phyloP scores from a whole-genome alignment of 176 grass and related monocot genomes.

The Phoenix dactylifera region DNA sequence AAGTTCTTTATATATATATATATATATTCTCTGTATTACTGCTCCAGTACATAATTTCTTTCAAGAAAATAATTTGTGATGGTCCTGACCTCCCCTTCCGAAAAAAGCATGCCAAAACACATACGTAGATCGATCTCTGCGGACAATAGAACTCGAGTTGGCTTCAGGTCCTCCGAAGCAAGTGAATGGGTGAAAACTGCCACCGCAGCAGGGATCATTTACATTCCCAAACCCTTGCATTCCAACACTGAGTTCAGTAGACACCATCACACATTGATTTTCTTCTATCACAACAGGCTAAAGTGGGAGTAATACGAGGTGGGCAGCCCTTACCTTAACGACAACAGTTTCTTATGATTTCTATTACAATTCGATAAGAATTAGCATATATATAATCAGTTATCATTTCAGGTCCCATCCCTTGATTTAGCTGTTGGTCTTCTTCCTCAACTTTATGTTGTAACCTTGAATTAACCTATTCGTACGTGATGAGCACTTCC shows the following conservation, averaged over 20 bases:
- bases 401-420: constrained; percentile 30
- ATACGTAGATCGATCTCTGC: constrained; percentile 61
- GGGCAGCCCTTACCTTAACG: constrained; percentile 33
- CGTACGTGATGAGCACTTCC: constrained; percentile 36
- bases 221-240: constrained; percentile 50
- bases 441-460: constrained; percentile 51
- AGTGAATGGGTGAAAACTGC: constrained; percentile 67
- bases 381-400: constrained; percentile 38
- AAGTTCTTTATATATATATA: too few relatives aligned
- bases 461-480: constrained; percentile 56
- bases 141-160: constrained; percentile 53
- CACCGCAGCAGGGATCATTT: constrained; percentile 80
- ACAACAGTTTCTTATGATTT: constrained; percentile 32
- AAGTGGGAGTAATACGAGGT: not conserved
- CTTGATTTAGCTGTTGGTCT: constrained; percentile 52
- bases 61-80: constrained; percentile 27
- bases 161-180: constrained; percentile 19
- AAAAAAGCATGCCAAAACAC: constrained; percentile 77
- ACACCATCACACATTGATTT: too few relatives aligned
- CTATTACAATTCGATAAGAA: constrained; percentile 43
- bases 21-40: too few relatives aligned
- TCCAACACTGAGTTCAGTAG: too few relatives aligned
- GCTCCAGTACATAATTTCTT: too few relatives aligned
- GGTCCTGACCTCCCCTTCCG: not conserved
- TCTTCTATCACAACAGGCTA: too few relatives aligned